Percentiles rank a stretch among this genome's conserved stretches.
Evolutionary conservation across 2,329 filamentous ascomycete genomes (phyloP).

Genomic region (Xylaria sp.): DNA sequence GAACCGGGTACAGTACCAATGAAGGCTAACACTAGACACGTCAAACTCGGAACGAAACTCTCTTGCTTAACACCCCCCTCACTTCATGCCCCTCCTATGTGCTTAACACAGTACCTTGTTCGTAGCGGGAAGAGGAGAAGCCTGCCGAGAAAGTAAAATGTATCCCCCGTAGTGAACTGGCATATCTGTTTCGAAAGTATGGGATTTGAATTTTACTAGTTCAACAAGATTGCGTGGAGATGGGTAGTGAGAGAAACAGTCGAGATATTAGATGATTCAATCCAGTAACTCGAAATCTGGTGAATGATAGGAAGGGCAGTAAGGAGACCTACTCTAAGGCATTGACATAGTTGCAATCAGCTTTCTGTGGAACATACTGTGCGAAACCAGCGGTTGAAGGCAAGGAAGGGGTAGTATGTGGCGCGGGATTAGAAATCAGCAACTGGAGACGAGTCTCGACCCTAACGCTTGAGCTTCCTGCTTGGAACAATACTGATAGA

Average conservation of each 20-base stretch:
- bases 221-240: neutral
- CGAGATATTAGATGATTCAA: neutral
- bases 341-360: slow-evolving; percentile 1
- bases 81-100: slow-evolving; percentile 30
- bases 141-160: neutral
- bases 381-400: slow-evolving; percentile 9
- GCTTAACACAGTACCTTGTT: slow-evolving; percentile 25
- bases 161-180: neutral
- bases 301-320: neutral
- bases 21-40: slow-evolving; percentile 33
- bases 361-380: slow-evolving; percentile 23
- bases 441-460: slow-evolving; percentile 23
- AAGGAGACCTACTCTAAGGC: neutral
- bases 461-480: slow-evolving; percentile 4
- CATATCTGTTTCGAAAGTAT: neutral
- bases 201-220: neutral
- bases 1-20: slow-evolving; percentile 33
- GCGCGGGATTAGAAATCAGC: slow-evolving; percentile 16
- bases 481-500: slow-evolving; percentile 10
- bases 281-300: neutral
- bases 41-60: slow-evolving; percentile 40
- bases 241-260: neutral
- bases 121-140: slow-evolving; percentile 1
- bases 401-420: slow-evolving; percentile 2
- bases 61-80: slow-evolving; percentile 33